Percentiles rank a stretch among this genome's conserved stretches.
Evolutionary conservation across 164 flowering plant species (phyloP).

Genomic region (Aristolochia contorta): DNA sequence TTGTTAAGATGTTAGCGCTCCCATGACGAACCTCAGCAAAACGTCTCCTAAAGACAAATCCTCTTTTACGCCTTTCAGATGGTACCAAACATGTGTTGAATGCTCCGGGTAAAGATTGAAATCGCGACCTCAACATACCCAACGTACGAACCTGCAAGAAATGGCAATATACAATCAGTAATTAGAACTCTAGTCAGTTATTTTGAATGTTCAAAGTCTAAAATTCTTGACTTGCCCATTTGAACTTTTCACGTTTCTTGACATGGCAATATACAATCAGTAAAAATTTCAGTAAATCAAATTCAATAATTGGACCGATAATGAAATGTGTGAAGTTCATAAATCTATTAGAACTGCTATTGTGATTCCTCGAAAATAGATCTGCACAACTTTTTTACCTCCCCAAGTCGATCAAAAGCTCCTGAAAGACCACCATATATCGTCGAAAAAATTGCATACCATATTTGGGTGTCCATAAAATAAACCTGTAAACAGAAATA

Average conservation of each 20-base stretch:
- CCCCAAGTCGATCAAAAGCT: conserved; percentile 89
- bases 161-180: not conserved
- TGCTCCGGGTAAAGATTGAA: conserved; percentile 96
- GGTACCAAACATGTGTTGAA: conserved; percentile 82
- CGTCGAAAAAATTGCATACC: conserved; percentile 89
- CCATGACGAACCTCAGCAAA: conserved; percentile 58
- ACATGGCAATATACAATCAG: too few relatives aligned
- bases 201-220: too few relatives aligned
- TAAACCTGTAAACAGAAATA: conserved; percentile 52
- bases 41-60: conserved; percentile 65
- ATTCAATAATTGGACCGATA: too few relatives aligned
- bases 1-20: too few relatives aligned
- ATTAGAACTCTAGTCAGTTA: not conserved
- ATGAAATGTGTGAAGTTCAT: too few relatives aligned
- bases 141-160: conserved; percentile 72
- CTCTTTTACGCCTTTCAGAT: conserved; percentile 46
- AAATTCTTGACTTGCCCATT: too few relatives aligned
- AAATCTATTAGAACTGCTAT: not conserved
- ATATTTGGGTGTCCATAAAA: conserved; percentile 96
- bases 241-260: too few relatives aligned
- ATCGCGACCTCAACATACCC: conserved; percentile 88
- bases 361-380: not conserved
- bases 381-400: conserved; percentile 33
- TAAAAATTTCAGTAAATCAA: too few relatives aligned
- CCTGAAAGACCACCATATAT: conserved; percentile 84